Evolutionary conservation across 2,329 filamentous ascomycete genomes (phyloP), one percentile per base, ranked within the genome.

Genomic region (Trichoderma sp.): DNA sequence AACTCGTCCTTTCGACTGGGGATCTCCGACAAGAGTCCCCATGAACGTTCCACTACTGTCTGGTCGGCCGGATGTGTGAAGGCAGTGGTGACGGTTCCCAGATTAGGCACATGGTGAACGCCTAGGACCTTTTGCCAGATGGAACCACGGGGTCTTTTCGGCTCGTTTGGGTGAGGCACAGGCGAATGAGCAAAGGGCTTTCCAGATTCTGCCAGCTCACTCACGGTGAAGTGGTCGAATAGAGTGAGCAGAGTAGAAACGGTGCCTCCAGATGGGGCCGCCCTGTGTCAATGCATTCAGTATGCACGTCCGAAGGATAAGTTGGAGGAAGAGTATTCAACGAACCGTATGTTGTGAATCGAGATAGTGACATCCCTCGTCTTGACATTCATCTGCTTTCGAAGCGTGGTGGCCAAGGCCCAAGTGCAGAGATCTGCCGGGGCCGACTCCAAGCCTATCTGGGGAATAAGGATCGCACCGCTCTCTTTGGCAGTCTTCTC

Each of bases 231-330:
- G 52, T 76, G 74, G 28, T 89, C 86, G 64, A 87, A 79, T 24
- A 87, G 69, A 54, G 74, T 83, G 15, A 97, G 75, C 4, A 88
- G 79, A 0, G 92, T 93, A 41, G 85, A 82, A 5, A 93, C 77
- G 2, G 90, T 89, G 54, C 88, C 88, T n/a, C 88, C 88, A 1
- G 87, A 90, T 3, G 85, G 82, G 1, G 76, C 71, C 63, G 71
- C 68, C 30, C 73, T 74, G 44, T 17, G 41, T 10, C 14, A 17
- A 44, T 58, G 28, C 34, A 43, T 39, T 58, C 7, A 63, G 65
- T 48, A 55, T 30, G 52, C 52, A 19, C 21, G 21, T 4, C 12
- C 14, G 5, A 30, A 34, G 2, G 62, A 17, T 6, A 9, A 24
- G 21, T 24, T 24, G 21, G 12, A 17, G 1, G 28, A 51, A 56